A percentile compares a stretch with the other conserved stretches of the same genome.
Conservation (phyloP, 208 protist species). For the Crithidia sp. region DNA sequence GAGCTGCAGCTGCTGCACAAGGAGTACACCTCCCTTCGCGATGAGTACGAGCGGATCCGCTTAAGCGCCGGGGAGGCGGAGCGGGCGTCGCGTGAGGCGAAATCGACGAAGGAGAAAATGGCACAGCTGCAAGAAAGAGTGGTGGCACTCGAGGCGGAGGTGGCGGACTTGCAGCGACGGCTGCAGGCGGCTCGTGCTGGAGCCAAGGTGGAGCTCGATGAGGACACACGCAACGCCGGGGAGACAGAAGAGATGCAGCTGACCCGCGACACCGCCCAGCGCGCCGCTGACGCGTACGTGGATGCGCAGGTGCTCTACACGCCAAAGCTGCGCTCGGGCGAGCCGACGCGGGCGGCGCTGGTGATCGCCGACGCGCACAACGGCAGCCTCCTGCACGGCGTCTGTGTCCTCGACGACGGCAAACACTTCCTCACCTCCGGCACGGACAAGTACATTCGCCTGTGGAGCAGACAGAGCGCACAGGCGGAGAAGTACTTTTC, state of each 20-base stretch:
- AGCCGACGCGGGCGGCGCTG: constrained; percentile 32
- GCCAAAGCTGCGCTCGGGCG: neutral
- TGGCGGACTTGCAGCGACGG: constrained; percentile 27
- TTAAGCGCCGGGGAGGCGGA: constrained; percentile 49
- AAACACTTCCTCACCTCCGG: constrained; percentile 54
- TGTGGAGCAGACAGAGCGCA: constrained; percentile 44
- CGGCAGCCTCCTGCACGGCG: constrained; percentile 44
- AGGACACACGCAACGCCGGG: constrained; percentile 6
- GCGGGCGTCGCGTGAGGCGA: constrained; percentile 35
- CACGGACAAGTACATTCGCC: constrained; percentile 56
- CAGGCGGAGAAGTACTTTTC: constrained; percentile 41
- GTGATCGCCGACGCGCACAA: constrained; percentile 47
- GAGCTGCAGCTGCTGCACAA: constrained; percentile 62
- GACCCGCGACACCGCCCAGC: constrained; percentile 14
- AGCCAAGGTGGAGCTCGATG: constrained; percentile 2
- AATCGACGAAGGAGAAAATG: constrained; percentile 43
- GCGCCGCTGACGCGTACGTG: constrained; percentile 15
- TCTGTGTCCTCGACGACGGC: constrained; percentile 44
- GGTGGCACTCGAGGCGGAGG: constrained; percentile 40
- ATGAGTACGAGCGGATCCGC: constrained; percentile 60
- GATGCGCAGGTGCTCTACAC: constrained; percentile 1
- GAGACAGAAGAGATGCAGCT: neutral
- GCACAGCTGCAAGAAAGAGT: constrained; percentile 50
- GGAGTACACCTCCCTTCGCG: constrained; percentile 64
- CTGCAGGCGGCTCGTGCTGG: constrained; percentile 12